Evolutionary conservation across 176 grass and related monocot genomes (phyloP), one percentile per base, ranked within the genome.

Genomic region (Neostapfia colusana): DNA sequence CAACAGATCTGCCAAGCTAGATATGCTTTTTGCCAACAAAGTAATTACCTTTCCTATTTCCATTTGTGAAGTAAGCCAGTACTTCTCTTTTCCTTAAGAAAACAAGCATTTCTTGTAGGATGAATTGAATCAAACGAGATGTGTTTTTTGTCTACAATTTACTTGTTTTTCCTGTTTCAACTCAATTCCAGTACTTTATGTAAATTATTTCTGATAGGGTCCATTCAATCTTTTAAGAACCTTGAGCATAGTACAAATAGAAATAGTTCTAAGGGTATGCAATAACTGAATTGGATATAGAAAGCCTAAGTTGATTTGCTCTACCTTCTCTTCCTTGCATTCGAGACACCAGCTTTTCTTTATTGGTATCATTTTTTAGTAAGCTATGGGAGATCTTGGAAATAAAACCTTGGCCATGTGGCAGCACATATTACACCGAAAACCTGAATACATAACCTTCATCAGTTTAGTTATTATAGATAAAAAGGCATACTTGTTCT

Each of bases 21-120:
- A 99, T 84, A 90, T 99, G 91, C 95, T 99, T 92, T 99, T 99
- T 18, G 82, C 92, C 63, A 99, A 99, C 87, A 99, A 94, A 79
- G 95, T 95, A 87, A 77, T 65, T 83, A 72, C 59, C n/a, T n/a
- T n/a, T n/a, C n/a, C n/a, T n/a, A 15, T 16, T 17, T 41, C 24
- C 14, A 7, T 70, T 54, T 24, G 49, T n/a, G n/a, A n/a, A n/a
- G n/a, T n/a, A n/a, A n/a, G n/a, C n/a, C n/a, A 53, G 18, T 76
- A 16, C 16, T 16, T 21, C 20, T 23, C 48, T 69, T 14, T 31
- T 50, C 3, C 53, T 54, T 54, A 54, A 51, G 49, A 51, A 44
- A 15, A 11, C 48, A 63, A 39, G 14, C 26, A 63, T 81, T 41
- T 50, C 11, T 82, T 46, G 8, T 17, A 1, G 15, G 6, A 5